Evolutionary conservation across 306 rosid species (phyloP).

Genomic region (Pyrus bretschneideri): DNA sequence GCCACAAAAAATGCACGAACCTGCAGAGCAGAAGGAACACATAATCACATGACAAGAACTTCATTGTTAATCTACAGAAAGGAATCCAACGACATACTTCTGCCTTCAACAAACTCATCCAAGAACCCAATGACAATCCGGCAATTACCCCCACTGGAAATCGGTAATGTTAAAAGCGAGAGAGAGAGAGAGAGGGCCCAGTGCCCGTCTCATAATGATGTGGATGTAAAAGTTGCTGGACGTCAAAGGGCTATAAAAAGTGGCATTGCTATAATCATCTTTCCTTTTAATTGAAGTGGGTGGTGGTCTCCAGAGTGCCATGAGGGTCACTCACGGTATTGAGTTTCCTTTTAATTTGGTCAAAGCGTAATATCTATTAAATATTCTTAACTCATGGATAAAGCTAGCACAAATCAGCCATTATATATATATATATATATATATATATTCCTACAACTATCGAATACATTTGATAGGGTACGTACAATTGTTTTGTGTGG

Average conservation of each 20-base stretch:
- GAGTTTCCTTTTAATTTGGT: not conserved
- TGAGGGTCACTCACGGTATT: conserved; percentile 16
- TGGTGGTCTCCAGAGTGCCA: conserved; percentile 33
- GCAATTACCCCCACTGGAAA: conserved; percentile 80
- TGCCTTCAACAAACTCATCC: conserved; percentile 72
- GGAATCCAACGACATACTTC: conserved; percentile 46
- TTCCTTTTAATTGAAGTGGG: conserved; percentile 15
- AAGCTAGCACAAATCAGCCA: not conserved
- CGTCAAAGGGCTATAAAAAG: conserved; percentile 36
- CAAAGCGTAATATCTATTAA: not conserved
- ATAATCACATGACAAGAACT: not conserved
- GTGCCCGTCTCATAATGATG: conserved; percentile 33
- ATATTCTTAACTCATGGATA: not conserved
- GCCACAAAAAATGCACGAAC: conserved; percentile 69
- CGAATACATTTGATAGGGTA: too few species aligned
- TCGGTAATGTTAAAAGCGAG: not conserved
- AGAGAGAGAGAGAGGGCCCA: not conserved
- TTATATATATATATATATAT: not conserved
- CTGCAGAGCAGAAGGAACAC: conserved; percentile 35
- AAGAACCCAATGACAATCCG: conserved; percentile 78
- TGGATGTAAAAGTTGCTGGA: conserved; percentile 41
- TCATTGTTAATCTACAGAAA: conserved; percentile 5
- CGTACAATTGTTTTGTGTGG: not conserved
- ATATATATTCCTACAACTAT: too few species aligned
- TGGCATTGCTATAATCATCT: conserved; percentile 26